Evolutionary conservation across 345 rosid species (phyloP), one percentile per base, ranked within the genome.

Genomic region (Corchorus olitorius): DNA sequence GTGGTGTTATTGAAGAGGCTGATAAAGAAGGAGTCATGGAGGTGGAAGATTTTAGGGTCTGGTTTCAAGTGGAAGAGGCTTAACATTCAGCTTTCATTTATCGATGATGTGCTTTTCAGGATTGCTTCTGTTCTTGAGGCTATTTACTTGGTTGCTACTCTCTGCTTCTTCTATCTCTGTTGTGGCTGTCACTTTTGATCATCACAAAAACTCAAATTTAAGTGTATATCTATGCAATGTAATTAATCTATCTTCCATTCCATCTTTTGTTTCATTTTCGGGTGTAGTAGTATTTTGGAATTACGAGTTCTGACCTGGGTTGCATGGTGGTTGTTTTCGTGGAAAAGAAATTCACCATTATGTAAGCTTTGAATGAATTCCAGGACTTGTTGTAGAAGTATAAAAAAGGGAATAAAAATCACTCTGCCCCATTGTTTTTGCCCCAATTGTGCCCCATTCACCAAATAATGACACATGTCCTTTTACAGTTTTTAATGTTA

Each of bases 91-190:
- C 35, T 83, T 6, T 84, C 88, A 8, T 78, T 84, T 79, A 8
- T 86, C 10, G 89, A 88, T 37, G 78, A 79, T 59, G 11, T 84
- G 55, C 68, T 81, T 4, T 88, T 86, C 77, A 86, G 75, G 83
- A 49, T 88, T 56, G 78, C 77, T 2, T 88, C 84, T 5, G 84
- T 83, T 39, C 71, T 81, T 14, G 91, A 88, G 67, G 91, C 86
- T 7, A 64, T 84, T 9, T 81, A 77, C 60, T 79, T 88, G 73
- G 81, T 83, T 34, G 65, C 84, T 5, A 84, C 81, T 20, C 81
- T 86, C 59, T 79, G 84, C 53, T 86, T 86, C 80, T 88, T 88
- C 81, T 79, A 77, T n/a, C 80, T 86, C 39, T 88, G 81, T 52
- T 85, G 87, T 8, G 88, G 90, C 5, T 80, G 90, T 71, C 83